These are phyloP conservation scores for Pharnaceum exiguum DNA, from an alignment of 148 eudicot genomes.

Conservation along the genomic window DNA sequence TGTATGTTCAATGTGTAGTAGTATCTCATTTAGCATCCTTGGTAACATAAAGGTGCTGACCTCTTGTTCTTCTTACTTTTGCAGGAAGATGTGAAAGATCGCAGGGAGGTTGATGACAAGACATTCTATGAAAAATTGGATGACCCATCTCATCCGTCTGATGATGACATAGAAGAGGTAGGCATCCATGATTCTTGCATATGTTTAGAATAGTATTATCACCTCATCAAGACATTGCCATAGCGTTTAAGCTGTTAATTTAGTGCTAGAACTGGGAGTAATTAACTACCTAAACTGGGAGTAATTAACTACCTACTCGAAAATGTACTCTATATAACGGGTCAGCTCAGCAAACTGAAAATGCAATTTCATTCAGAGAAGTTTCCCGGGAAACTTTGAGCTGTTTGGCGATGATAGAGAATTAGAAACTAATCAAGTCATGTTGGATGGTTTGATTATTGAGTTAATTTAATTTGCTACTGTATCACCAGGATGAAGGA, in stretches of 20 bases:
- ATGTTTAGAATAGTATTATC: neutral
- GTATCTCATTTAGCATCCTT: neutral
- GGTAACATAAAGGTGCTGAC: neutral
- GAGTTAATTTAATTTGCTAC: constrained; percentile 2
- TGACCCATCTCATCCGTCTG: constrained; percentile 29
- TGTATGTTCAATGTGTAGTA: constrained; percentile 27
- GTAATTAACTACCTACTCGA: too few relatives aligned
- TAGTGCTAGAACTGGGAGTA: neutral
- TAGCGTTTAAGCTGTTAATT: neutral
- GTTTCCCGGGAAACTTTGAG: neutral
- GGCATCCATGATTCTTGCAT: constrained; percentile 7
- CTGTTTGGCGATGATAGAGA: neutral
- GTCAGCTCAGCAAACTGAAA: too few relatives aligned
- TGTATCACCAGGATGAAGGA: constrained; percentile 35
- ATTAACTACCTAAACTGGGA: too few relatives aligned
- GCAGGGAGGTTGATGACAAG: constrained; percentile 44
- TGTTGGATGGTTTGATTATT: neutral
- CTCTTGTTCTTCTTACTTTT: neutral
- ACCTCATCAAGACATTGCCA: neutral
- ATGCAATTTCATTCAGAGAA: too few relatives aligned
- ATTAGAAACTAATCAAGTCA: neutral
- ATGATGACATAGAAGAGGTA: constrained; percentile 46
- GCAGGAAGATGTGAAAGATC: constrained; percentile 46
- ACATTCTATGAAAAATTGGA: constrained; percentile 43
- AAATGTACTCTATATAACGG: too few relatives aligned